Evolutionary conservation across 768 basidiomycete species (phyloP), one percentile per base, ranked within the genome.

Genomic region (Trametes meyenii): DNA sequence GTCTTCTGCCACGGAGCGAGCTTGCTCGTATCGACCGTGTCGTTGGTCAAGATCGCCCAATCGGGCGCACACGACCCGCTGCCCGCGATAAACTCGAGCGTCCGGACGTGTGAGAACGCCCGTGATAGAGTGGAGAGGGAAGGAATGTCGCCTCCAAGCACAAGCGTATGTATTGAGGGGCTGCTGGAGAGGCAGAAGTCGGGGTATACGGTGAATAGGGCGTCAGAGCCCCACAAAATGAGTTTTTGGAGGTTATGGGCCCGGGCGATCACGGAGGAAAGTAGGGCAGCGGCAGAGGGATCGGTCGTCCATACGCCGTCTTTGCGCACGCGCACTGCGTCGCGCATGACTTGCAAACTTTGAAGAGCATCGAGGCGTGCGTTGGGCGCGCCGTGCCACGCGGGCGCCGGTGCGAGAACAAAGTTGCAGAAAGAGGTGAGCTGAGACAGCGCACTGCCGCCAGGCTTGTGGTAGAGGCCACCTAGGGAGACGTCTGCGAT

Each of bases 191-290:
- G 23, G 42, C 51, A 61, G 43, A 65, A 60, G 51, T 24, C 48
- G n/a, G 66, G 66, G 44, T 42, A 53, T 16, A 58, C 66, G 23
- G 53, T 39, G 39, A 67, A 62, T 40, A 67, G 61, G 6, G 55
- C 58, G 43, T 62, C 64, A 14, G 61, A 51, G 35, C 64, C 64
- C 66, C 66, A 67, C 3, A 65, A 44, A 5, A 64, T 67, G 50
- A 65, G 55, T 44, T 49, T 48, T 43, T 63, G 63, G 3, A 67
- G 64, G 38, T 55, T 46, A 40, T 36, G 55, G 11, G 66, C 66
- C 2, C 56, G 58, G 16, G 39, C 36, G 5, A 67, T 39, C n/a
- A 65, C 58, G 10, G 58, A 16, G 1, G 66, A 53, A 2, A 67
- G 59, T 5, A 65, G 61, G 16, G 54, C 33, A 0, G 54, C 61